Evolutionary conservation across 495 filamentous ascomycete genomes (phyloP), one percentile per base, ranked within the genome.

Genomic region (Cetradonia linearis): DNA sequence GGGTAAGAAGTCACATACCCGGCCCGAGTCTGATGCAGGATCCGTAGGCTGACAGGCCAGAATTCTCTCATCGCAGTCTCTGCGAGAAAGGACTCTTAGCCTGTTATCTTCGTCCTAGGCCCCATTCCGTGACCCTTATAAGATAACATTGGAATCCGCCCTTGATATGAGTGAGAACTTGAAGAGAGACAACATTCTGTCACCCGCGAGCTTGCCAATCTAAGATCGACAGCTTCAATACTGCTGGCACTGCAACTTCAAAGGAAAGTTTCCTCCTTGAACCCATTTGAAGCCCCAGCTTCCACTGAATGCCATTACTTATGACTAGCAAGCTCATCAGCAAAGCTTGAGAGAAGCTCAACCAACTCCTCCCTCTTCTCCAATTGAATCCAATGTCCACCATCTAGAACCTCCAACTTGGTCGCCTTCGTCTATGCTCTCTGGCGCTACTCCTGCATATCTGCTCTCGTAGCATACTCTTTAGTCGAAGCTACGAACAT

Each of bases 341-440:
- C 36, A 14, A 38, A 38, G 36, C 36, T 38, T 5, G 36, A 38
- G 36, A 38, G 36, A 38, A 38, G 36, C 11, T 11, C 33, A 11
- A 5, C 11, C 4, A 53, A 33, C 23, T 30, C 49, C 25, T 53
- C 49, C 7, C 25, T 30, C 28, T 33, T 53, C 49, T 53, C 49
- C 49, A 53, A 53, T 20, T 33, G 49, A 33, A 53, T 53, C 49
- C 49, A 53, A 14, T 53, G 49, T n/a, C 49, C 49, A 53, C 49
- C 27, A n/a, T 53, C 49, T 53, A 53, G 49, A 30, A 33, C 3
- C 49, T 53, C 28, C 3, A 53, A n/a, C n/a, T n/a, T n/a, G n/a
- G n/a, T n/a, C n/a, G n/a, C n/a, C n/a, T n/a, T n/a, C n/a, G n/a
- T n/a, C n/a, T n/a, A n/a, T n/a, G n/a, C n/a, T n/a, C n/a, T n/a